Conservation (phyloP, 1,284 basidiomycete genomes). For the Xerocomus nothofagi region DNA sequence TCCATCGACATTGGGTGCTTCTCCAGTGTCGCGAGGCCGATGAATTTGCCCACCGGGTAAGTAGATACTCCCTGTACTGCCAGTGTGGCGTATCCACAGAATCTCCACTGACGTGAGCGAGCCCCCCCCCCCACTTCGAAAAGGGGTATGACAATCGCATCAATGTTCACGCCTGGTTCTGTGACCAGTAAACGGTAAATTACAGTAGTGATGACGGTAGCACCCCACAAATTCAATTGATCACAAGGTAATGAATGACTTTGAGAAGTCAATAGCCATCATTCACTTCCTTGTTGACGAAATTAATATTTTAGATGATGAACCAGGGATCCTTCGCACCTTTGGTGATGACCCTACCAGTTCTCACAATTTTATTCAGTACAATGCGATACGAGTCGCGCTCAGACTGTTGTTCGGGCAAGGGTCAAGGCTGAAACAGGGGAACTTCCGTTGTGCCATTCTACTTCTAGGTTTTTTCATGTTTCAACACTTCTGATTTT, state of each 20-base stretch:
- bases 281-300: no score
- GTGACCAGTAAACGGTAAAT: no score
- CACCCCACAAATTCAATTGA: no score
- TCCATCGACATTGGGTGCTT: conserved; percentile 91
- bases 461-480: not conserved
- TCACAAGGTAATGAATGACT: no score
- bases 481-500: not conserved
- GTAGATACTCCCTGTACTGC: conserved; percentile 60
- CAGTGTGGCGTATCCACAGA: conserved; percentile 34
- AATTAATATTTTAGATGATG: no score
- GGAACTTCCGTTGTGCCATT: not conserved
- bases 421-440: not conserved
- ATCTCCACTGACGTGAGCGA: conserved; percentile 46
- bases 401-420: not conserved
- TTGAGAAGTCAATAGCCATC: no score
- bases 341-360: no score
- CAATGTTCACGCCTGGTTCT: conserved; percentile 50
- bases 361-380: no score
- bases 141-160: conserved; percentile 59
- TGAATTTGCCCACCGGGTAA: conserved; percentile 62
- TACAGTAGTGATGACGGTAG: no score
- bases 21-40: conserved; percentile 74
- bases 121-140: conserved; percentile 68
- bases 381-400: no score
- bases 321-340: no score